A percentile compares a stretch with the other conserved stretches of the same genome.
Evolutionary conservation across 2,329 filamentous ascomycete genomes (phyloP).

Genomic region (Colletotrichum incanum): DNA sequence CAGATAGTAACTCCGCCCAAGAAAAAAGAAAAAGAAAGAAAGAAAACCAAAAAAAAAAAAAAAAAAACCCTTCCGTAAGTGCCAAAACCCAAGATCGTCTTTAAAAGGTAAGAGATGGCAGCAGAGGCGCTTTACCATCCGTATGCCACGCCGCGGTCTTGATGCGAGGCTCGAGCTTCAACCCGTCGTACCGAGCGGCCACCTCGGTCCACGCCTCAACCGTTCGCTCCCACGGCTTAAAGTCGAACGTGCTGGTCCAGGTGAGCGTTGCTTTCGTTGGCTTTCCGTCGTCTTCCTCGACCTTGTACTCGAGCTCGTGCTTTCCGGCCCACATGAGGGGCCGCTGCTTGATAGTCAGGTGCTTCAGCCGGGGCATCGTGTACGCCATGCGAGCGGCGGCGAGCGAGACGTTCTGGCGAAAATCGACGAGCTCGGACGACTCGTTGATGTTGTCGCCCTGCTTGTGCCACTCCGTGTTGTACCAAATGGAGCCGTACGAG

Average conservation of each 20-base stretch:
- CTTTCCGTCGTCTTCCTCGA: slow-evolving; percentile 24
- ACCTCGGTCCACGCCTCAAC: slow-evolving; percentile 46
- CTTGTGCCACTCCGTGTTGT: slow-evolving; percentile 45
- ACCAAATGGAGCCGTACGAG: slow-evolving; percentile 45
- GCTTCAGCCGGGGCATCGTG: slow-evolving; percentile 45
- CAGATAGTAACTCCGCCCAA: background rate
- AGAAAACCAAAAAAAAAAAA: background rate
- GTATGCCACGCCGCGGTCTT: slow-evolving; percentile 23
- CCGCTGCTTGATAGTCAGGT: slow-evolving; percentile 44
- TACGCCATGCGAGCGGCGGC: slow-evolving; percentile 45
- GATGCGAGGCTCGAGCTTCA: slow-evolving; percentile 17
- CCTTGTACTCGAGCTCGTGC: slow-evolving; percentile 44
- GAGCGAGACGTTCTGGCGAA: slow-evolving; percentile 46
- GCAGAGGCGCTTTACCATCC: slow-evolving; percentile 38
- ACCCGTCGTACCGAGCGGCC: slow-evolving; percentile 37
- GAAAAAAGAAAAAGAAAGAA: background rate
- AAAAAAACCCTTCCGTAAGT: background rate
- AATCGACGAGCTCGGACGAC: slow-evolving; percentile 41
- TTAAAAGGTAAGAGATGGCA: slow-evolving; percentile 38
- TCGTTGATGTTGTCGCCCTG: slow-evolving; percentile 44
- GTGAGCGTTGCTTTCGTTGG: slow-evolving; percentile 35
- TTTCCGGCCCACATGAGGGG: slow-evolving; percentile 48
- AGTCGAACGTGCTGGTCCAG: slow-evolving; percentile 46
- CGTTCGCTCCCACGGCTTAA: slow-evolving; percentile 45
- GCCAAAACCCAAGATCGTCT: background rate